Base-by-base conservation (phyloP, 805 yeast genomes). In the Jamesozyma lodderae region DNA sequence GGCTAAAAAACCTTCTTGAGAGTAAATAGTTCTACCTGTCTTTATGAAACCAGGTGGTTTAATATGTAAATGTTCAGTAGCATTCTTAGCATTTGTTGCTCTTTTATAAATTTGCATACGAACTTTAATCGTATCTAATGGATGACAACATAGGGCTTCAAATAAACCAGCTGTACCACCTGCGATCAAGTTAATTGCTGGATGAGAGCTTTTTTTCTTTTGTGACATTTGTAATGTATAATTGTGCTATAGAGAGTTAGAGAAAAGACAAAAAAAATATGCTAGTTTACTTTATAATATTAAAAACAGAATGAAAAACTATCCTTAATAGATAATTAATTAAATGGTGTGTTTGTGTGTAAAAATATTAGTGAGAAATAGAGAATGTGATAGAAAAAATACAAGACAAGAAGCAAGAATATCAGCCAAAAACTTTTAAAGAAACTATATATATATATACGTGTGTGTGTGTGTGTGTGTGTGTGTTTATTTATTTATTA, bases 151-250 rank as follows among this genome's bases (percentile, higher is more conserved):
- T 46, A 92, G 70, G n/a, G 97, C 98, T 69, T 90, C 98, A 58
- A 88, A 85, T 43, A 90, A 69, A 42, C 98, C 98, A 11, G 98
- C 98, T 6, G 90, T 78, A 53, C 98, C 98, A 52, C 98, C 98
- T 24, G 96, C 92, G 35, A 85, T 69, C 48, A 82, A 69, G 54
- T 81, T 87, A 40, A 79, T 71, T 10, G 77, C 73, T 18, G 79
- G 67, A 36, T 56, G 48, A 15, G 68, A 60, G 38, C 55, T 59
- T 43, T 61, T 61, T n/a, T n/a, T n/a, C 44, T 63, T 59, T 38
- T 51, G 47, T 16, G 63, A 47, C 50, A 45, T 47, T 17, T 6
- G 34, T 31, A 15, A 21, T 8, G 6, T n/a, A 27, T 14, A 15
- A 6, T 4, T n/a, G 6, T 15, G 31, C 7, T 27, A 14, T 6